Percentiles rank a stretch among this genome's conserved stretches.
Conservation (phyloP, 371 early-diverging fungal species). For the Sporodiniella umbellata region DNA sequence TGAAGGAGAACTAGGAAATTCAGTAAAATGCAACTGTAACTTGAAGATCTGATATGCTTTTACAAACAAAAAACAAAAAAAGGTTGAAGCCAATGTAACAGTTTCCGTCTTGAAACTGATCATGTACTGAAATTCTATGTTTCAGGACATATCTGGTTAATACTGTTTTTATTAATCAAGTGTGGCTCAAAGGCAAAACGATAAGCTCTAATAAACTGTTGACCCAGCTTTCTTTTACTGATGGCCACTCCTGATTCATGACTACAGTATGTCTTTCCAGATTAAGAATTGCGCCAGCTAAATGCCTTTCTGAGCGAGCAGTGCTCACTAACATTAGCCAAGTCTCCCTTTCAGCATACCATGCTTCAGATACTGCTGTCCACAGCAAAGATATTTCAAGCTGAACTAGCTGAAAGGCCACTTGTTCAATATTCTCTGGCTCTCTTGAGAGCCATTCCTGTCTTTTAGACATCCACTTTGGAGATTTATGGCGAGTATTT, state of each 20-base stretch:
- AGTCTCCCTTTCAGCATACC: slow-evolving; percentile 48
- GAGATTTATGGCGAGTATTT: slow-evolving; percentile 43
- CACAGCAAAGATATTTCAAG: slow-evolving; percentile 48
- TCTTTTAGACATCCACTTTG: slow-evolving; percentile 41
- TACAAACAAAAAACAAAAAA: too few species aligned
- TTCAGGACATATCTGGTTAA: too few species aligned
- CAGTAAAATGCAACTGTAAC: too few species aligned
- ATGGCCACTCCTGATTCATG: slow-evolving; percentile 37
- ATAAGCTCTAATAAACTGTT: slow-evolving; percentile 44
- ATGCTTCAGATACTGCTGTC: slow-evolving; percentile 45
- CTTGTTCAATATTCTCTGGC: slow-evolving; percentile 39
- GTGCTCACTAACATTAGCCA: slow-evolving; percentile 45
- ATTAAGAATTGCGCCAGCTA: slow-evolving; percentile 44
- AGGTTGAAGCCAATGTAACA: background rate
- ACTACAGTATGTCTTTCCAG: slow-evolving; percentile 48
- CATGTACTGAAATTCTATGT: too few species aligned
- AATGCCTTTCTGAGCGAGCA: slow-evolving; percentile 41
- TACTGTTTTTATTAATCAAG: too few species aligned
- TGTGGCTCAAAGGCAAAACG: slow-evolving; percentile 41
- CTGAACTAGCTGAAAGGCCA: slow-evolving; percentile 44
- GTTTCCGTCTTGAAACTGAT: too few species aligned
- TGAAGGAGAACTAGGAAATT: slow-evolving; percentile 2
- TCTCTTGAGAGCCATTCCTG: slow-evolving; percentile 33
- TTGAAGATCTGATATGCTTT: too few species aligned
- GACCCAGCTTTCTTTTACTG: slow-evolving; percentile 35